A percentile compares a stretch with the other conserved stretches of the same genome.
Conservation (phyloP, 148 eudicot genomes). For the Hydrangea macrophylla region DNA sequence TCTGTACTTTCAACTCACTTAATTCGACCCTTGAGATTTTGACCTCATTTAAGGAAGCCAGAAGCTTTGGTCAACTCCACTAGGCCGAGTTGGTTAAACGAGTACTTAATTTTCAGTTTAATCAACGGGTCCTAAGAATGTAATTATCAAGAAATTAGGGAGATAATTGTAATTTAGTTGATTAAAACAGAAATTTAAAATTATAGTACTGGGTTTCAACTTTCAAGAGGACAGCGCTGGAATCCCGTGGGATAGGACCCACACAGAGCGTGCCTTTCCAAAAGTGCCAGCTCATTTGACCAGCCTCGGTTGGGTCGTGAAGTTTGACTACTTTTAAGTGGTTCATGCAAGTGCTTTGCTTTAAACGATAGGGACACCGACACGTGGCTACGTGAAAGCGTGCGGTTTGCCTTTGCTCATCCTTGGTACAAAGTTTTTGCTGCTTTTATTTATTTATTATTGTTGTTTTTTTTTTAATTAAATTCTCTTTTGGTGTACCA, state of each 20-base stretch:
- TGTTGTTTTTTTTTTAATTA: background rate
- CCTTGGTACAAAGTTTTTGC: too few species aligned
- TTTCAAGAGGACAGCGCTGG: too few species aligned
- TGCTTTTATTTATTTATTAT: background rate
- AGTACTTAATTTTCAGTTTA: too few species aligned
- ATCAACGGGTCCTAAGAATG: too few species aligned
- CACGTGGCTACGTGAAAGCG: background rate
- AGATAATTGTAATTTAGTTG: too few species aligned
- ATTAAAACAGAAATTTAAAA: background rate
- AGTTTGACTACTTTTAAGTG: constrained; percentile 2
- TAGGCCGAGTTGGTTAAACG: too few species aligned
- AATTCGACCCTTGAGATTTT: too few species aligned
- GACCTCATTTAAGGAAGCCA: too few species aligned
- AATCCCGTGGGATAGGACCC: constrained; percentile 8
- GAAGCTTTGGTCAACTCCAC: too few species aligned
- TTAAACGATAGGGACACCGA: background rate
- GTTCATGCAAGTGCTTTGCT: background rate
- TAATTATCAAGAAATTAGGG: too few species aligned
- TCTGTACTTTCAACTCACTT: too few species aligned
- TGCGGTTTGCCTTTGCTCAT: background rate
- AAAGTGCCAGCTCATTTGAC: constrained; percentile 17
- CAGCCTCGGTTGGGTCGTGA: constrained; percentile 7
- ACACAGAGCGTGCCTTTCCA: constrained; percentile 8
- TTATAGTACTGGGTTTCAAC: too few species aligned
- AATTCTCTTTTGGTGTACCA: background rate